Evolutionary conservation across 129 eudicot genomes (phyloP).

Genomic region (Lonicera japonica): DNA sequence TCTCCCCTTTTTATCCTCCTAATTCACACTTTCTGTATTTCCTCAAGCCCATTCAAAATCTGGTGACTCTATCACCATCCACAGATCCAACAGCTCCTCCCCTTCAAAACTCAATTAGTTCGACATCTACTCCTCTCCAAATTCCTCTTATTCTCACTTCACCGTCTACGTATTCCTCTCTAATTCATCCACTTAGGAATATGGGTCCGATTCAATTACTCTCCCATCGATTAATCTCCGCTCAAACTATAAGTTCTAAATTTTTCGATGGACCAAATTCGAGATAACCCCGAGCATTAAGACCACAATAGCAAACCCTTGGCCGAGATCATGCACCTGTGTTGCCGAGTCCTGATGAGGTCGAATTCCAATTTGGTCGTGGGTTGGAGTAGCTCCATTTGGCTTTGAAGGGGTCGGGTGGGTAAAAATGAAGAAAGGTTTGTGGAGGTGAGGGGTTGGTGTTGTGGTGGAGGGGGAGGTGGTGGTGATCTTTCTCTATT

Average conservation of each 20-base stretch:
- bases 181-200: conserved; percentile 52
- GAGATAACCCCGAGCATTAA: conserved; percentile 48
- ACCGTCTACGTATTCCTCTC: conserved; percentile 83
- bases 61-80: conserved; percentile 48
- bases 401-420: conserved; percentile 53
- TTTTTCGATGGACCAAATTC: conserved; percentile 66
- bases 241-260: conserved; percentile 65
- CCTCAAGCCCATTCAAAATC: conserved; percentile 38
- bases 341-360: conserved; percentile 46
- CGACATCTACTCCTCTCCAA: conserved; percentile 81
- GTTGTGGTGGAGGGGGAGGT: too few species aligned
- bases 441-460: conserved; percentile 93
- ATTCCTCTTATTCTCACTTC: conserved; percentile 48
- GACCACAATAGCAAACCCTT: conserved; percentile 82
- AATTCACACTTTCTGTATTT: conserved; percentile 37
- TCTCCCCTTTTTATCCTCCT: conserved; percentile 18
- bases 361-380: conserved; percentile 44
- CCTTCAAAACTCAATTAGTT: conserved; percentile 82
- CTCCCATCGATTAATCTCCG: conserved; percentile 63
- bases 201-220: conserved; percentile 74
- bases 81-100: conserved; percentile 58
- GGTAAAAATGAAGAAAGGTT: too few species aligned
- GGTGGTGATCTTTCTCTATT: too few species aligned
- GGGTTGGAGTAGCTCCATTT: conserved; percentile 88
- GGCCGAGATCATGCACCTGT: conserved; percentile 58